Evolutionary conservation across 176 grass and related monocot genomes (phyloP), one percentile per base, ranked within the genome.

Genomic region (Ananas comosus): DNA sequence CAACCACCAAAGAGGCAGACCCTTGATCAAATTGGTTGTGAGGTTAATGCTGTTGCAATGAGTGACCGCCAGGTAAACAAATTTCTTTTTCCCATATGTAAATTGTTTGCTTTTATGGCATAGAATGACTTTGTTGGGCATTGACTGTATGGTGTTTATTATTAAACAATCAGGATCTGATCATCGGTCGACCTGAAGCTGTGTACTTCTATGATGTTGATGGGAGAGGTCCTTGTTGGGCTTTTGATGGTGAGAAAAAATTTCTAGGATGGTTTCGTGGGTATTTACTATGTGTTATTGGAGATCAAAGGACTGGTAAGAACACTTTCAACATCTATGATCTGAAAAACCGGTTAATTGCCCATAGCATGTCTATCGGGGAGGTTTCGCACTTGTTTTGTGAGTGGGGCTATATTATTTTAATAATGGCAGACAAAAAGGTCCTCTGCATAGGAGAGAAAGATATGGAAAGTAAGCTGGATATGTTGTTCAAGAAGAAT

Each of bases 401-500:
- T 70, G 94, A 99, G 70, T 94, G 95, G 95, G 95, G 87, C 61
- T 94, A 88, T 74, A 90, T 94, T 80, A 85, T 99, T 71, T 80
- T 99, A 21, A 75, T 99, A 79, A 91, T 86, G 86, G 73, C 63
- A 4, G 90, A 99, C 74, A 99, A 88, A 90, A 99, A 75, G 67
- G 77, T 86, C 74, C 69, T 91, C 72, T 99, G 90, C 82, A 88
- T 99, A 67, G 90, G 90, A 78, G 95, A 99, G 72, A 99, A 93
- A 75, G 89, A 99, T 61, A 99, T 91, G 95, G 95, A 93, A 82
- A 99, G 90, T 85, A 99, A 99, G 76, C 83, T 99, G 65, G 84
- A 99, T 74, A 94, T 99, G 94, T 71, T 99, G 67, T 99, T 99
- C 53, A 94, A 93, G 80, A 99, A 91, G 75, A 99, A 93, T 80